These are phyloP conservation scores for Metroxylon sagu DNA, from an alignment of 176 grass and related monocot genomes.

Conservation along the genomic window DNA sequence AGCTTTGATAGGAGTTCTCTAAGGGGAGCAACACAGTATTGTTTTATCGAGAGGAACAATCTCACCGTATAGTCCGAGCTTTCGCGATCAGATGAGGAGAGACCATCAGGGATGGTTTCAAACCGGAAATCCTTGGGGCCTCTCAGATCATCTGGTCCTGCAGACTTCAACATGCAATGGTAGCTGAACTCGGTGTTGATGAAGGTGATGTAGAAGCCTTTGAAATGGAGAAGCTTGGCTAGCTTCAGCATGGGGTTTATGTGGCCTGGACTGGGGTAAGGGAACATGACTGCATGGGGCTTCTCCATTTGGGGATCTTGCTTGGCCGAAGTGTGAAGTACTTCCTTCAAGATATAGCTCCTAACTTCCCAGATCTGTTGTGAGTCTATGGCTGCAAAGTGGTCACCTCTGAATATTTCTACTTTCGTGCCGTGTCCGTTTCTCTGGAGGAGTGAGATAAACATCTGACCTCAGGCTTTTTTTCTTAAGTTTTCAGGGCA, in stretches of 20 bases:
- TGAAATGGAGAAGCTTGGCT: conserved; percentile 23
- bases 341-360: too few species aligned
- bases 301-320: not conserved
- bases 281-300: conserved; percentile 8
- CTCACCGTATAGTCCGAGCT: conserved; percentile 28
- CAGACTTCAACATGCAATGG: not conserved
- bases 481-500: too few species aligned
- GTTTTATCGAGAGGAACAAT: conserved; percentile 19
- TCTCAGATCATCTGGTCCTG: not conserved
- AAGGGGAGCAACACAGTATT: conserved; percentile 26
- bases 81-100: conserved; percentile 16
- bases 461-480: too few species aligned
- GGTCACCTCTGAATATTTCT: too few species aligned
- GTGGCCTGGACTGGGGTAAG: conserved; percentile 6
- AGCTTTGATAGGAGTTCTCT: conserved; percentile 17
- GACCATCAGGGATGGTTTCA: conserved; percentile 26
- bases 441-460: too few species aligned
- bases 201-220: conserved; percentile 16
- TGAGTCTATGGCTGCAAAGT: too few species aligned
- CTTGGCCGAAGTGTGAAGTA: too few species aligned
- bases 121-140: conserved; percentile 16
- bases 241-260: conserved; percentile 19
- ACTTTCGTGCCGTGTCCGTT: too few species aligned
- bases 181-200: conserved; percentile 22
- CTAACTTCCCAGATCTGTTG: too few species aligned